Base-by-base conservation (phyloP, 257 asterid genomes). In the Solanum paucissectum region DNA sequence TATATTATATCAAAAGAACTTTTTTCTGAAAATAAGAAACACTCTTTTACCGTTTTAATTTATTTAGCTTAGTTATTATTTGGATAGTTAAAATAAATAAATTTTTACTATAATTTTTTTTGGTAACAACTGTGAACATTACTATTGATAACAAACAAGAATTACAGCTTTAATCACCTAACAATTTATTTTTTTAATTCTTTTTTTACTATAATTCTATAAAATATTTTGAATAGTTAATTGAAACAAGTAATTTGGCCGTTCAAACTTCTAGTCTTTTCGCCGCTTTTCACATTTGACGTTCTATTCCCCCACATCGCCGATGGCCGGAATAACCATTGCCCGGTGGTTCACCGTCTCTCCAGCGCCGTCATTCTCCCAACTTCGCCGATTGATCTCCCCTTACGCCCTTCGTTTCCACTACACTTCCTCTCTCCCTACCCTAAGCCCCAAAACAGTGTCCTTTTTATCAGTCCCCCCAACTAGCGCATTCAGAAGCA, bases 251-350 rank as follows among this genome's bases (percentile, higher is more conserved):
- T 44, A 44, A 55, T 55, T 18, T 6, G 1, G 64, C 10, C 64
- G 4, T 55, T 18, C n/a, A 4, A 18, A 55, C n/a, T 18, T 55
- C 2, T 18, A 49, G 60, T 49, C 60, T 0, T 55, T 6, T 55
- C 11, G 64, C 60, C 40, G 60, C 58, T 2, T 12, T 38, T 76
- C 58, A 75, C 55, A 76, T 6, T 76, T 76, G 33, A 76, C 20
- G 52, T 23, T 37, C 33, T 23, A 23, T 37, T 40, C 83, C 12
- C 4, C 25, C 12, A n/a, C 64, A 27, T 79, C 40, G 6, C 42
- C 62, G 33, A 90, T 90, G 92, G 91, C 88, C 42, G 69, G 75
- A 9, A 40, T 84, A 12, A 68, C 64, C 64, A 79, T 83, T 79
- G 7, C 52, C 38, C 89, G 87, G 25, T 32, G 69, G 84, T 40